Base-by-base conservation (phyloP, 257 asterid species). In the Solanum chiquidenum region DNA sequence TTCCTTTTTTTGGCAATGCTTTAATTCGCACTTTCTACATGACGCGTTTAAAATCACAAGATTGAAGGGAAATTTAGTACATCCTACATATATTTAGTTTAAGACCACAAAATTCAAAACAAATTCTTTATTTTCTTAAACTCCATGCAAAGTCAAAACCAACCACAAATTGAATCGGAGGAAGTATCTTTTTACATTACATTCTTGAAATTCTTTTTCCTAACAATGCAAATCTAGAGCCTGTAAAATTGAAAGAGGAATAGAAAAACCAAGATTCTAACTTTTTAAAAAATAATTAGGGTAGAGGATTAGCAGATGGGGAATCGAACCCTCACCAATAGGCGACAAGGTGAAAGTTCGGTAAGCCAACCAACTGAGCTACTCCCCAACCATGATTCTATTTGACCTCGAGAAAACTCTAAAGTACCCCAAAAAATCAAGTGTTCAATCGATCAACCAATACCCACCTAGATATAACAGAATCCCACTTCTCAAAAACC, bases 401-500 rank as follows among this genome's bases (percentile, higher is more conserved):
- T 40, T 77, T 40, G 60, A 77, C 37, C 34, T 4, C 2, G 13
- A 77, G 60, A 76, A 76, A 76, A 76, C 83, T 46, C 25, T n/a
- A 40, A 40, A 76, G 8, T 40, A 77, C n/a, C 35, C 23, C 83
- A n/a, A 42, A 16, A 40, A 79, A 8, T 23, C 40, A 44, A 44
- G 29, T 4, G 29, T 14, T 46, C 69, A 71, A 16, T 74, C 18
- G 12, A 49, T 9, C 34, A 46, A 79, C 27, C 40, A 44, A 44
- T 79, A 79, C 2, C 37, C 64, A 79, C 62, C 25, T 29, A 85
- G 86, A 73, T 73, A 86, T 77, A 85, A 87, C 84, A 33, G 37
- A 73, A 90, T 83, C 92, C 92, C 95, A 90, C 29, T 18, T 87
- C 83, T 66, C 88, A 90, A 90, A 91, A 74, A 84, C 18, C 88